These are phyloP conservation scores for Fusarium siculi DNA, from an alignment of 2,329 filamentous ascomycete genomes.

Conservation along the genomic window DNA sequence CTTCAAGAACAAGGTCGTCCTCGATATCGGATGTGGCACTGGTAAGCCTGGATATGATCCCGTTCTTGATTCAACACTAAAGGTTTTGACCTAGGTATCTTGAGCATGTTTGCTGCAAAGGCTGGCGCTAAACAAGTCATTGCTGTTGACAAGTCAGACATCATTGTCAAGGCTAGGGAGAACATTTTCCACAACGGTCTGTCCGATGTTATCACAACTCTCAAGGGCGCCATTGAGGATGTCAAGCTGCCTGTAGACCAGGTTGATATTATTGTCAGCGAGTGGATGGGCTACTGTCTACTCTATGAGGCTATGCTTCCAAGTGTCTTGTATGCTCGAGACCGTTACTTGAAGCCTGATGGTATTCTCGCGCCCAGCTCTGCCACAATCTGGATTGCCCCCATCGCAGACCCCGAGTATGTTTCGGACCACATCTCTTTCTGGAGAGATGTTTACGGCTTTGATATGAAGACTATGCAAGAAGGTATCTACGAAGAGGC, in stretches of 20 bases:
- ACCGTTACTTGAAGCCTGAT: conserved; percentile 82
- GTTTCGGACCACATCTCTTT: conserved; percentile 81
- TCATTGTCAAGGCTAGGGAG: conserved; percentile 86
- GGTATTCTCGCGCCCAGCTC: conserved; percentile 90
- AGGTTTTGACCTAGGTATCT: conserved; percentile 67
- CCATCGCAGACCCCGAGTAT: conserved; percentile 81
- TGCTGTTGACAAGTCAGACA: conserved; percentile 91
- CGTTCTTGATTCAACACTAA: conserved; percentile 7
- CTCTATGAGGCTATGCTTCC: conserved; percentile 97
- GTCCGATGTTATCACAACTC: conserved; percentile 77
- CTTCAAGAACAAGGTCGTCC: conserved; percentile 85
- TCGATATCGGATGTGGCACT: conserved; percentile 90
- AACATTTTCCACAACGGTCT: conserved; percentile 87
- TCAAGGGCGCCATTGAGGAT: conserved; percentile 90
- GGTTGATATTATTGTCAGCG: conserved; percentile 94
- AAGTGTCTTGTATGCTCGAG: conserved; percentile 87
- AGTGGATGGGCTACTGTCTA: conserved; percentile 98
- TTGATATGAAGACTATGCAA: conserved; percentile 93
- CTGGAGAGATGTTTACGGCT: conserved; percentile 94
- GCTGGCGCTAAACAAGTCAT: conserved; percentile 88
- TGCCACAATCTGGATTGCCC: conserved; percentile 83
- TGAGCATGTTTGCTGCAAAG: conserved; percentile 94
- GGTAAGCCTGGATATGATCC: conserved; percentile 50
- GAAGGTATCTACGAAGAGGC: conserved; percentile 83
- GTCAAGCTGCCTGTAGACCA: conserved; percentile 79